Evolutionary conservation across 148 eudicot genomes (phyloP), one percentile per base, ranked within the genome.

Genomic region (Euryodendron excelsum): DNA sequence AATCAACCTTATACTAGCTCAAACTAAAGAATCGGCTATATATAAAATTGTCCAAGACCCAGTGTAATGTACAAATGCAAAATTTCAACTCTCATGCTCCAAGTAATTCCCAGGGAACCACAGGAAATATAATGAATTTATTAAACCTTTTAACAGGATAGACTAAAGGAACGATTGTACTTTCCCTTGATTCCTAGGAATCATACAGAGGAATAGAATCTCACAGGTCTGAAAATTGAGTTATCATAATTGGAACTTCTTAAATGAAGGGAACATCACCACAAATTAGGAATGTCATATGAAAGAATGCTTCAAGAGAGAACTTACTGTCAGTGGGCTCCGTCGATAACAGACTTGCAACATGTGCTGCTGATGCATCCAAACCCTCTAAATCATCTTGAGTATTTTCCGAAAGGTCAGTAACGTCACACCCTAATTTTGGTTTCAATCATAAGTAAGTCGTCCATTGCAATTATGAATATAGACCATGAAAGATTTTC

Each of bases 351-450:
- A 95, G 80, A 88, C 94, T 93, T 56, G 89, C 97, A 74, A 95
- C 97, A 88, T 95, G 97, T 18, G 96, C 87, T 56, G 91, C 97
- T 62, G 99, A 55, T 77, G 99, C 96, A 82, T 95, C 99, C 91
- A 95, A 77, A 56, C 94, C 96, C 82, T 91, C 93, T 52, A 88
- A 33, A 88, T 95, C 99, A 85, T 86, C 93, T 34, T 80, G 79
- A 73, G 88, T 86, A 82, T 90, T 92, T 84, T 93, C 97, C 21
- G 93, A 89, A 65, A 95, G 92, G 44, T 95, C 97, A 63, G 48
- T 88, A 45, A 95, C 93, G 79, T 95, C 99, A 85, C 91, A 95
- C 99, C 99, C 99, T 95, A 78, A 20, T 53, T 63, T 71, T 56
- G 11, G 8, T 55, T 73, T 36, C 58, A 74, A 55, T 67, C 47